A percentile compares a stretch with the other conserved stretches of the same genome.
Evolutionary conservation across 257 asterid genomes (phyloP).

Genomic region (Asclepias syriaca): DNA sequence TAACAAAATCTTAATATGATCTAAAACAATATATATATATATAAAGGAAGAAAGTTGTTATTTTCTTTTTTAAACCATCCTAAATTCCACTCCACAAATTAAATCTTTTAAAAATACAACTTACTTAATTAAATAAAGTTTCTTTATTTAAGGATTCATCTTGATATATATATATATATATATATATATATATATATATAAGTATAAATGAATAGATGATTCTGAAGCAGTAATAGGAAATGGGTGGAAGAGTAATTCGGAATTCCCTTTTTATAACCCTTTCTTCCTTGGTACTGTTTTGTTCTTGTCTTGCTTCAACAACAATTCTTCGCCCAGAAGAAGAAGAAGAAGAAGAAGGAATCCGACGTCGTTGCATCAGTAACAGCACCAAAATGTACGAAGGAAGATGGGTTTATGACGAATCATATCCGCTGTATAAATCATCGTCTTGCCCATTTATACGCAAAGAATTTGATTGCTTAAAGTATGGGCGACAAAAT

Average conservation of each 20-base stretch:
- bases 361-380: neutral
- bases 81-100: too few species aligned
- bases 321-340: neutral
- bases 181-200: too few species aligned
- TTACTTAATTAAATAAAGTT: too few species aligned
- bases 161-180: too few species aligned
- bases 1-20: too few species aligned
- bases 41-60: too few species aligned
- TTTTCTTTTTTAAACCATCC: too few species aligned
- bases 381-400: constrained; percentile 39
- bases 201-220: too few species aligned
- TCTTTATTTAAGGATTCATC: too few species aligned
- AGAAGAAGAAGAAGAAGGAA: too few species aligned
- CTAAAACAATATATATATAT: too few species aligned
- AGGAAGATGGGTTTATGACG: constrained; percentile 59
- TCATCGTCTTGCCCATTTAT: constrained; percentile 44
- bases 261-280: neutral
- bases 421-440: constrained; percentile 57
- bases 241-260: neutral
- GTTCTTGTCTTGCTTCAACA: neutral
- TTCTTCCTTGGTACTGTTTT: neutral
- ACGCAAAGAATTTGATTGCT: constrained; percentile 58
- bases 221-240: neutral
- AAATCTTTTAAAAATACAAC: too few species aligned
- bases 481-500: constrained; percentile 49